These are phyloP conservation scores for Solioccasus polychromus DNA, from an alignment of 768 basidiomycete genomes.

Conservation along the genomic window DNA sequence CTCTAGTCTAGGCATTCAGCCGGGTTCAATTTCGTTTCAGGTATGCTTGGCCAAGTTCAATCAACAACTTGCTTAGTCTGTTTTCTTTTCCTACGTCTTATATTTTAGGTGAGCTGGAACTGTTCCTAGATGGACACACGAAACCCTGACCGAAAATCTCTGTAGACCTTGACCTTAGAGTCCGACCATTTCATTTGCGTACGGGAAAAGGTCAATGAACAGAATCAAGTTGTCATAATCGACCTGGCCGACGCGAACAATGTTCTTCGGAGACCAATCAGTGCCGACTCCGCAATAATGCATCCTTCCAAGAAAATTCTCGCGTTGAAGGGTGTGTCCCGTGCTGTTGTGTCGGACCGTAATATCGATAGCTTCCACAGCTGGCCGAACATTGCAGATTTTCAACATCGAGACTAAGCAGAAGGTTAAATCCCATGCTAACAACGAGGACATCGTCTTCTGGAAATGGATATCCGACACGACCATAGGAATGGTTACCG, in stretches of 20 bases:
- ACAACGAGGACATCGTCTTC: constrained; percentile 92
- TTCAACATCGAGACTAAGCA: constrained; percentile 98
- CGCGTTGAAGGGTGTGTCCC: constrained; percentile 74
- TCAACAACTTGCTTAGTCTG: constrained; percentile 16
- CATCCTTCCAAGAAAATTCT: constrained; percentile 95
- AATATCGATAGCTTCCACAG: constrained; percentile 39
- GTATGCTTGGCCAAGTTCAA: constrained; percentile 46
- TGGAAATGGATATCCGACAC: constrained; percentile 98
- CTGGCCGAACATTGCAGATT: constrained; percentile 90
- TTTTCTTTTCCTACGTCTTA: background rate
- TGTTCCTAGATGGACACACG: background rate
- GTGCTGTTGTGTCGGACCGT: background rate
- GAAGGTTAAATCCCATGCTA: constrained; percentile 94
- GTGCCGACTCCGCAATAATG: constrained; percentile 99
- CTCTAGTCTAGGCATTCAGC: constrained; percentile 93
- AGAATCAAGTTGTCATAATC: constrained; percentile 98
- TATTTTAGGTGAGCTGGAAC: constrained; percentile 19
- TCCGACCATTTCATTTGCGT: constrained; percentile 99
- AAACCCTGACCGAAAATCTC: constrained; percentile 2
- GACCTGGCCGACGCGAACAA: constrained; percentile 97
- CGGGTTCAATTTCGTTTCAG: constrained; percentile 96
- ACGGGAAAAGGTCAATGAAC: constrained; percentile 91
- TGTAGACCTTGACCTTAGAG: constrained; percentile 87
- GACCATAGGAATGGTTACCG: constrained; percentile 94
- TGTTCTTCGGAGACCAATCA: constrained; percentile 92